phyloP scores from a whole-genome alignment of 257 asterid species.

The Solanum chaucha region DNA sequence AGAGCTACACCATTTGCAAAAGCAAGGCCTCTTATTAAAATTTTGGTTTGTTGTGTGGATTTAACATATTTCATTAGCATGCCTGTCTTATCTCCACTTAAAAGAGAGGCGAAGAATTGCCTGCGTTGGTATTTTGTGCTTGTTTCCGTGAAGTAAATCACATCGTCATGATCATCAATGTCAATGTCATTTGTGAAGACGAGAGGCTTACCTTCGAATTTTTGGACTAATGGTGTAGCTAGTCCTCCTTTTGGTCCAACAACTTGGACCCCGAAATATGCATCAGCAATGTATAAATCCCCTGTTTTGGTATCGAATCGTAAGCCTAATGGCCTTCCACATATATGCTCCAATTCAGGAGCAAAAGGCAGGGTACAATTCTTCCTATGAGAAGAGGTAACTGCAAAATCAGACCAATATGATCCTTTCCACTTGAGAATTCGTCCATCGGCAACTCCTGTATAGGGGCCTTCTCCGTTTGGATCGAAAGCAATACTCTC shows the following conservation, averaged over 20 bases:
- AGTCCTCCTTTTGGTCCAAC: slow-evolving; percentile 59
- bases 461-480: slow-evolving; percentile 10
- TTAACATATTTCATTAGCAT: slow-evolving; percentile 2
- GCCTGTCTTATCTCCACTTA: slow-evolving; percentile 10
- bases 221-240: slow-evolving; percentile 41
- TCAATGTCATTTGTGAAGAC: slow-evolving; percentile 59
- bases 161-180: slow-evolving; percentile 37
- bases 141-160: slow-evolving; percentile 54
- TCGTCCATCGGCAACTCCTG: slow-evolving; percentile 17
- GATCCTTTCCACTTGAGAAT: slow-evolving; percentile 7
- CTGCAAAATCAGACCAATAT: slow-evolving; percentile 8
- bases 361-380: slow-evolving; percentile 38
- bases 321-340: slow-evolving; percentile 67
- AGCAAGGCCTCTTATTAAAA: background rate
- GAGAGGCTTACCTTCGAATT: slow-evolving; percentile 36
- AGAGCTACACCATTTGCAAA: background rate
- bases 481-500: slow-evolving; percentile 14
- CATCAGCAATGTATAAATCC: slow-evolving; percentile 57
- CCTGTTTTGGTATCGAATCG: slow-evolving; percentile 41
- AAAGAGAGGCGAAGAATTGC: slow-evolving; percentile 28
- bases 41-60: background rate
- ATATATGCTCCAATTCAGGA: slow-evolving; percentile 46
- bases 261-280: slow-evolving; percentile 51
- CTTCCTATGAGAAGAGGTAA: slow-evolving; percentile 21
- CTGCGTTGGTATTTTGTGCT: slow-evolving; percentile 45